Evolutionary conservation across 441 rosid genomes (phyloP), one percentile per base, ranked within the genome.

Genomic region (Aquilaria agallochum): DNA sequence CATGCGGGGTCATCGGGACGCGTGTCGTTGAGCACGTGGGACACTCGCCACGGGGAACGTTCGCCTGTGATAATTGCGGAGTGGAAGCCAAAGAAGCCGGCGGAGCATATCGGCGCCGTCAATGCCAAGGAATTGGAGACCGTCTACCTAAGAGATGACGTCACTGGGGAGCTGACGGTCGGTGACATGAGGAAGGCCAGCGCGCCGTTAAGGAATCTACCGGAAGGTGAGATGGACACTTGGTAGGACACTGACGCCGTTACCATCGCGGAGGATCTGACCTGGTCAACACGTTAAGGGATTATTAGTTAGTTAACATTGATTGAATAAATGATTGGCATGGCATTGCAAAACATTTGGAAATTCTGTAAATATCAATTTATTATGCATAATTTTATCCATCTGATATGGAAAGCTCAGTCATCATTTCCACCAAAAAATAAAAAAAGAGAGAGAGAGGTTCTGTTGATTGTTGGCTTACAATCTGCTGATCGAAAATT

Each of bases 241-340:
- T 77, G 89, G 83, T 86, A 88, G 81, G 81, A 77, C 57, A 80
- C 90, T 47, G 84, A 86, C 73, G 82, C 73, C 65, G 84, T 78
- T 60, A 56, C 65, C 5, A 58, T 60, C 1, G 52, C 42, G 9
- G 81, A 67, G 44, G 66, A 60, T 12, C 3, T 53, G 62, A 50
- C 61, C 50, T 55, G 9, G 49, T 48, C n/a, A 12, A 49, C 31
- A 31, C 12, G 13, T 8, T 32, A 2, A 47, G 45, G 48, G 45
- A 47, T n/a, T 63, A 36, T 36, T 4, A 36, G 7, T 36, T 4
- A 36, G 7, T 36, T 4, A 36, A 36, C 42, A 36, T 36, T 36
- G 42, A 36, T 36, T 36, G 42, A 36, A 36, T 36, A 7, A 7
- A 36, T 36, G 5, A 36, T 36, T 3, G 42, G 42, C 6, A 7